Percentiles rank a stretch among this genome's conserved stretches.
Evolutionary conservation across 257 asterid species (phyloP).

Genomic region (Ligustrum vulgare): DNA sequence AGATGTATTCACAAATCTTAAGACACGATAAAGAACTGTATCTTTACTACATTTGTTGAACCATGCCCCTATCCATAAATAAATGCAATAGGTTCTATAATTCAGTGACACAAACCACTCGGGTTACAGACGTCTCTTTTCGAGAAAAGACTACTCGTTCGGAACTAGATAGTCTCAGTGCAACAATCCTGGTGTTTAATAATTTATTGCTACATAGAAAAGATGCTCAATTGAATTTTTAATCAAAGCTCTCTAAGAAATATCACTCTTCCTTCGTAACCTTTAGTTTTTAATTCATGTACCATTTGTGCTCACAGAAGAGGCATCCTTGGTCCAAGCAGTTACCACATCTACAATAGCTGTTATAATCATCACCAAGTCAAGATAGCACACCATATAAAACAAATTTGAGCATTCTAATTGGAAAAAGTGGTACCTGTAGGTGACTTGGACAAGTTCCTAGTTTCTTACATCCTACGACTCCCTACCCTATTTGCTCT

Average conservation of each 20-base stretch:
- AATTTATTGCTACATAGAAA: not conserved
- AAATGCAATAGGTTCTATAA: not conserved
- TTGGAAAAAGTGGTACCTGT: conserved; percentile 35
- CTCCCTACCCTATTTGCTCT: too few relatives aligned
- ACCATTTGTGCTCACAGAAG: conserved; percentile 7
- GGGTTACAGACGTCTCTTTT: not conserved
- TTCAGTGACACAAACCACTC: not conserved
- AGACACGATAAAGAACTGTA: not conserved
- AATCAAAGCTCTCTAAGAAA: not conserved
- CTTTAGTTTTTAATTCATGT: not conserved
- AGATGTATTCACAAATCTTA: not conserved
- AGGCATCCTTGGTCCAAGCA: conserved; percentile 5
- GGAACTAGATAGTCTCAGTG: not conserved
- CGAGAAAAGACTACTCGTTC: not conserved
- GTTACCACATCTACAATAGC: conserved; percentile 8
- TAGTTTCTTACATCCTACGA: too few relatives aligned
- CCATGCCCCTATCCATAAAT: not conserved
- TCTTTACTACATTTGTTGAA: too few relatives aligned
- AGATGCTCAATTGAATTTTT: not conserved
- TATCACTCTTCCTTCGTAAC: not conserved
- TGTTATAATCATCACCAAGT: conserved; percentile 16
- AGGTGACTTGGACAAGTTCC: conserved; percentile 21
- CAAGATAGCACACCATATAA: not conserved
- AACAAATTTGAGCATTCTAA: conserved; percentile 3
- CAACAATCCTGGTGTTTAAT: not conserved